Conservation (phyloP, 2,329 filamentous ascomycete species). For the Fusarium sp. region DNA sequence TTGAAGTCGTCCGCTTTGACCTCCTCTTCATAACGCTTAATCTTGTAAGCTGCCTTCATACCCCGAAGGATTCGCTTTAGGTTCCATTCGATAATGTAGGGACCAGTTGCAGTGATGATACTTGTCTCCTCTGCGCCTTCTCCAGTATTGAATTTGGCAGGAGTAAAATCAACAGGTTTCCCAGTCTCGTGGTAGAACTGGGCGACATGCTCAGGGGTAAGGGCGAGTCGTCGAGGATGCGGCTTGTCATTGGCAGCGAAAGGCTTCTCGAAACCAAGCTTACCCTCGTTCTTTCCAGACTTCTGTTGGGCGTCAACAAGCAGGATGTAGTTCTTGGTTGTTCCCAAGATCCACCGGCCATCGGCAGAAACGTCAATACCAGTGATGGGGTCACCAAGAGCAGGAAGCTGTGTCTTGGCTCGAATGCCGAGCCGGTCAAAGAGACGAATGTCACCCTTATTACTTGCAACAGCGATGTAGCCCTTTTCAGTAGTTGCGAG, state of each 20-base stretch:
- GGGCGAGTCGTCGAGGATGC: constrained; percentile 86
- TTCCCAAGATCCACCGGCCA: constrained; percentile 94
- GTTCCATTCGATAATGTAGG: constrained; percentile 97
- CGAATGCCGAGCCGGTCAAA: constrained; percentile 97
- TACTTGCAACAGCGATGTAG: constrained; percentile 95
- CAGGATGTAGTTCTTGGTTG: constrained; percentile 92
- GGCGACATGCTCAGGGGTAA: constrained; percentile 91
- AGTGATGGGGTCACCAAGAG: constrained; percentile 92
- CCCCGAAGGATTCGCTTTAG: constrained; percentile 88
- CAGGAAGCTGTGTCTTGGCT: constrained; percentile 96
- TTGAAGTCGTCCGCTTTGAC: constrained; percentile 99
- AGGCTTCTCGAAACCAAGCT: constrained; percentile 94
- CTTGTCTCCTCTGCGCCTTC: constrained; percentile 85
- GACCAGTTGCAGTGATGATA: constrained; percentile 95
- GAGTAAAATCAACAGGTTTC: constrained; percentile 85
- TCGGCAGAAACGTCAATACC: constrained; percentile 96
- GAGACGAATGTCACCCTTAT: constrained; percentile 96
- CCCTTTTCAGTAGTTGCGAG: constrained; percentile 95
- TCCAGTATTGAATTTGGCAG: constrained; percentile 93
- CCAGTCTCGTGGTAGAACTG: constrained; percentile 98
- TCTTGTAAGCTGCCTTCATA: constrained; percentile 88
- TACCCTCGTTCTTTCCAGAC: constrained; percentile 94
- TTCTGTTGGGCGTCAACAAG: constrained; percentile 93
- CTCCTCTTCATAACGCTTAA: constrained; percentile 95
- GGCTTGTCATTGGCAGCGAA: constrained; percentile 95